Evolutionary conservation across 495 filamentous ascomycete species (phyloP).

Genomic region (Tuber borchii): DNA sequence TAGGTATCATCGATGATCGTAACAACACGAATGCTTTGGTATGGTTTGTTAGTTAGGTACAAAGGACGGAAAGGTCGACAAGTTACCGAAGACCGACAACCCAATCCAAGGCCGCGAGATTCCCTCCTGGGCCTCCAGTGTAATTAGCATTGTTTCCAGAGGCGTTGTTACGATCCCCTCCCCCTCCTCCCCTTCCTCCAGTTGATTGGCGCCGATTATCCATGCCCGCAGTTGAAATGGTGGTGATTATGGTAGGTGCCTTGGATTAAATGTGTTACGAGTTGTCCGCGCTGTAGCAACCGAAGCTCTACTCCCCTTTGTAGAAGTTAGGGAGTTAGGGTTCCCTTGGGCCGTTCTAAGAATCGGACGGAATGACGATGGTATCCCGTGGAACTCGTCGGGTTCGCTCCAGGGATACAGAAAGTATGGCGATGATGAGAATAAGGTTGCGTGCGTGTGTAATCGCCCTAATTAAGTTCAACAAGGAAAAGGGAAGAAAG

Average conservation of each 20-base stretch:
- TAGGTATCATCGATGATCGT: conserved; percentile 51
- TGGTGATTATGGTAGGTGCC: neutral
- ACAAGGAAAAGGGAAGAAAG: neutral
- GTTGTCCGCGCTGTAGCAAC: neutral
- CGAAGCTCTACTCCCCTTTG: neutral
- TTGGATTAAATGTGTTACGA: neutral
- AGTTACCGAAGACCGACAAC: conserved; percentile 37
- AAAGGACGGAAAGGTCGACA: conserved; percentile 7
- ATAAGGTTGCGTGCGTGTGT: conserved; percentile 5
- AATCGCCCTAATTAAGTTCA: neutral
- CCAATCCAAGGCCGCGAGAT: conserved; percentile 38
- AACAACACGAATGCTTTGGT: conserved; percentile 54
- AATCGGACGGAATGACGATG: neutral
- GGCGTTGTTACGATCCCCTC: conserved; percentile 15
- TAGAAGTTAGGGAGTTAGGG: neutral
- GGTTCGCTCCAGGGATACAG: neutral
- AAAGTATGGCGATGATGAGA: neutral
- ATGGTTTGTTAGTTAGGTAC: conserved; percentile 8
- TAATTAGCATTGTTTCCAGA: conserved; percentile 13
- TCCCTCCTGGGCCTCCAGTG: conserved; percentile 14
- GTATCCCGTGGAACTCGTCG: conserved; percentile 1
- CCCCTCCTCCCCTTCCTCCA: conserved; percentile 23
- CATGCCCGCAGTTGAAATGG: conserved; percentile 10
- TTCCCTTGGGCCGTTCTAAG: neutral
- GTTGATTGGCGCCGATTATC: conserved; percentile 33